A percentile compares a stretch with the other conserved stretches of the same genome.
phyloP scores from a whole-genome alignment of 1,139 yeast genomes.

The Eremothecium coryli region DNA sequence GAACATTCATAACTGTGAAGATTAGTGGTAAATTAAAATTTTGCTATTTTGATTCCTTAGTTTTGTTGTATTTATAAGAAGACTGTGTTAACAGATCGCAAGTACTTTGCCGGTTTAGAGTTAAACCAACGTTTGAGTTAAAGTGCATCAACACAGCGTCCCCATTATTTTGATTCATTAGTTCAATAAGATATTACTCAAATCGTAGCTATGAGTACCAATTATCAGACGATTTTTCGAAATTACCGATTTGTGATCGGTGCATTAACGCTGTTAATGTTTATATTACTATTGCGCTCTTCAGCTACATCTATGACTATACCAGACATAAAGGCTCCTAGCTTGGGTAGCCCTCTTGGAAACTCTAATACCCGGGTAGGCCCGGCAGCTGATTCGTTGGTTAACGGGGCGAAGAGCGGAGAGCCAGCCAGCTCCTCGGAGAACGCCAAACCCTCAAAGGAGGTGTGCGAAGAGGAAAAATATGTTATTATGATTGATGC shows the following conservation, averaged over 20 bases:
- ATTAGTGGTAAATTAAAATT: too few relatives aligned
- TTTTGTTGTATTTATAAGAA: too few relatives aligned
- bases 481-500: slow-evolving; percentile 92
- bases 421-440: not conserved
- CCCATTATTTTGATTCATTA: too few relatives aligned
- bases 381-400: slow-evolving; percentile 17
- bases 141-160: too few relatives aligned
- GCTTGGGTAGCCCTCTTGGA: slow-evolving; percentile 6
- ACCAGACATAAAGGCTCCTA: not conserved
- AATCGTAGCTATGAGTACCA: slow-evolving; percentile 11
- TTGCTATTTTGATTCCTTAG: too few relatives aligned
- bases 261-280: slow-evolving; percentile 28
- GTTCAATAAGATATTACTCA: too few relatives aligned
- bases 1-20: too few relatives aligned
- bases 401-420: slow-evolving; percentile 21
- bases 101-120: too few relatives aligned
- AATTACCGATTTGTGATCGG: slow-evolving; percentile 29
- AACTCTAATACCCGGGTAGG: slow-evolving; percentile 24
- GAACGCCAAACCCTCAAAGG: not conserved
- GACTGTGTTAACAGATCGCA: too few relatives aligned
- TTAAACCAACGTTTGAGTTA: too few relatives aligned
- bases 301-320: slow-evolving; percentile 11
- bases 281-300: slow-evolving; percentile 26
- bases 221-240: slow-evolving; percentile 20
- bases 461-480: slow-evolving; percentile 29